phyloP scores from a whole-genome alignment of 169 alveolate species.

The Cryptosporidium meleagridis region DNA sequence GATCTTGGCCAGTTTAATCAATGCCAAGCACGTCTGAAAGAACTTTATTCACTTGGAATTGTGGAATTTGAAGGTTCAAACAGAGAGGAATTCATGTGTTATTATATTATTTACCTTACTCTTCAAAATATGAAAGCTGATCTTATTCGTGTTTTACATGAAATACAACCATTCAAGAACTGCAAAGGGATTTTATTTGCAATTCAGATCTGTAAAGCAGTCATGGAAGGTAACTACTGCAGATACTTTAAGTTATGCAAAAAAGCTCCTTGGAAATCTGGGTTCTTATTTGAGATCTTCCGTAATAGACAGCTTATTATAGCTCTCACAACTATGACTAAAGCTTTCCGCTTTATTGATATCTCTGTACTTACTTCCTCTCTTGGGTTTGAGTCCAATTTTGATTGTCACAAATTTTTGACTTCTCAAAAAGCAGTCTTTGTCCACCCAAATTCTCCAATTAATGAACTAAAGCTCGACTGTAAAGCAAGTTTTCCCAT shows the following conservation, averaged over 20 bases:
- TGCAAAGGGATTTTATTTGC: constrained; percentile 57
- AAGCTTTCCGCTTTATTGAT: constrained; percentile 67
- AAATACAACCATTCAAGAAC: constrained; percentile 25
- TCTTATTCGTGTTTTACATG: constrained; percentile 51
- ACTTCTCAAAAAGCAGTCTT: constrained; percentile 47
- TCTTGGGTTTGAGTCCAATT: constrained; percentile 50
- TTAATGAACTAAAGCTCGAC: constrained; percentile 18
- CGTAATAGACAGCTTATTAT: constrained; percentile 52
- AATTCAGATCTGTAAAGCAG: constrained; percentile 47
- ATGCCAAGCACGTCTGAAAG: constrained; percentile 92
- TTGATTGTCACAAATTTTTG: constrained; percentile 21
- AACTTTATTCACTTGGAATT: constrained; percentile 82
- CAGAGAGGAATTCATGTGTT: constrained; percentile 80
- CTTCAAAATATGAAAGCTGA: constrained; percentile 81
- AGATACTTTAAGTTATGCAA: constrained; percentile 79
- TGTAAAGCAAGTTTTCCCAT: constrained; percentile 49
- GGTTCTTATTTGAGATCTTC: constrained; percentile 37
- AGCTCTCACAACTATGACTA: constrained; percentile 68
- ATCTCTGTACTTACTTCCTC: constrained; percentile 1
- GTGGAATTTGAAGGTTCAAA: constrained; percentile 74
- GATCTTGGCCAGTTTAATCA: constrained; percentile 94
- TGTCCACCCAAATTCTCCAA: not conserved
- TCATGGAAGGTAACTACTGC: constrained; percentile 77
- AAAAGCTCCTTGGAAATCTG: constrained; percentile 79
- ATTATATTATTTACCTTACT: constrained; percentile 79